Evolutionary conservation across 345 rosid genomes (phyloP).

Genomic region (Iberis pinnata): DNA sequence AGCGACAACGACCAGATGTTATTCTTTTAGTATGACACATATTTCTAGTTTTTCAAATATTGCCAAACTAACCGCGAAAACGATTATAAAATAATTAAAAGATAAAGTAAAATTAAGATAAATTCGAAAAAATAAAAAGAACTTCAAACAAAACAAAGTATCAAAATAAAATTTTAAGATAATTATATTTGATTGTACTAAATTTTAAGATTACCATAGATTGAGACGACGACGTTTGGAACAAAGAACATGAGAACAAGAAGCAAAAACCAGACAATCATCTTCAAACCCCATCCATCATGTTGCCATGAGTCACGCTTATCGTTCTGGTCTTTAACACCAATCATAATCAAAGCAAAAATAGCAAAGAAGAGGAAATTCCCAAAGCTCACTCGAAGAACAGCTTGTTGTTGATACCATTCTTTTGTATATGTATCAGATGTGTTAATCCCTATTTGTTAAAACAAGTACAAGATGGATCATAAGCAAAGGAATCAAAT

Average conservation of each 20-base stretch:
- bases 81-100: too few species aligned
- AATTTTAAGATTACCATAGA: conserved; percentile 70
- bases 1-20: too few species aligned
- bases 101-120: too few species aligned
- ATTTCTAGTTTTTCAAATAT: too few species aligned
- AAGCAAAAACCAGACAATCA: conserved; percentile 75
- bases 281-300: conserved; percentile 91
- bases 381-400: conserved; percentile 94
- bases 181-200: too few species aligned
- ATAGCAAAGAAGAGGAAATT: conserved; percentile 68
- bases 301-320: conserved; percentile 93
- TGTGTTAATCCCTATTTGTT: conserved; percentile 66
- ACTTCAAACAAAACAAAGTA: too few species aligned
- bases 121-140: too few species aligned
- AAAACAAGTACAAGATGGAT: neutral
- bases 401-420: conserved; percentile 87
- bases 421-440: conserved; percentile 55
- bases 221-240: conserved; percentile 54
- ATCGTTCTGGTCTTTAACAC: conserved; percentile 90
- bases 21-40: too few species aligned
- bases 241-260: conserved; percentile 84
- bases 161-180: too few species aligned
- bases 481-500: conserved; percentile 12
- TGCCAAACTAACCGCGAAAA: too few species aligned
- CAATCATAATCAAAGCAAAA: conserved; percentile 78